phyloP scores from a whole-genome alignment of 345 rosid genomes.

The Hibiscus mutabilis region DNA sequence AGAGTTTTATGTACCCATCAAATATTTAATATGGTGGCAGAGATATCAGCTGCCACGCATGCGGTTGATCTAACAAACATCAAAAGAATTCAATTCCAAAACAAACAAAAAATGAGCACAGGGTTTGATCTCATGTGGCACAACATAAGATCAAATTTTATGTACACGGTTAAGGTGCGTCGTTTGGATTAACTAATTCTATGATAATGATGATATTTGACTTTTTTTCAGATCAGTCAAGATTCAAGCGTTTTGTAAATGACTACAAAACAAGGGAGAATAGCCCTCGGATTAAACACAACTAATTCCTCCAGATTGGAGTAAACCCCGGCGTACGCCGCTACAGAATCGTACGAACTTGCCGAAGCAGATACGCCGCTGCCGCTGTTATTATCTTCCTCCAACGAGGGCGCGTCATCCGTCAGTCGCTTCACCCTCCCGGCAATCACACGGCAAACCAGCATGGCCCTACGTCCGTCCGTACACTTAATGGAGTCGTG shows the following conservation, averaged over 20 bases:
- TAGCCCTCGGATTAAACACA: conserved; percentile 80
- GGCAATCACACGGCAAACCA: conserved; percentile 94
- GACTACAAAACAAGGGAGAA: conserved; percentile 92
- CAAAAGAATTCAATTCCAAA: background rate
- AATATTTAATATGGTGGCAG: background rate
- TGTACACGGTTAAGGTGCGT: background rate
- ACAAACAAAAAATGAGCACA: background rate
- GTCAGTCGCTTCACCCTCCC: conserved; percentile 60
- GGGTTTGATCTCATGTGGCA: background rate
- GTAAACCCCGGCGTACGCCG: conserved; percentile 58
- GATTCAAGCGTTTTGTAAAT: conserved; percentile 63
- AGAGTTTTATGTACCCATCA: background rate
- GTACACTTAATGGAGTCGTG: conserved; percentile 57
- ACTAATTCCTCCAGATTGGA: conserved; percentile 75
- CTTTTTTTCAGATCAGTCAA: conserved; percentile 9
- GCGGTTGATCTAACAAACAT: background rate
- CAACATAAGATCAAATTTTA: background rate
- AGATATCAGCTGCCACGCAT: background rate
- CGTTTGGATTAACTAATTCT: background rate
- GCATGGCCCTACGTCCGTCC: conserved; percentile 78
- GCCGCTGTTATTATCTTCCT: conserved; percentile 13
- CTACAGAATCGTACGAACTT: conserved; percentile 70
- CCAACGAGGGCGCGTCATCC: conserved; percentile 29
- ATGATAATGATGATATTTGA: background rate
- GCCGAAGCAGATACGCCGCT: conserved; percentile 9